Conservation (phyloP, 2,329 filamentous ascomycete species). For the Domatiomyces catenatus region DNA sequence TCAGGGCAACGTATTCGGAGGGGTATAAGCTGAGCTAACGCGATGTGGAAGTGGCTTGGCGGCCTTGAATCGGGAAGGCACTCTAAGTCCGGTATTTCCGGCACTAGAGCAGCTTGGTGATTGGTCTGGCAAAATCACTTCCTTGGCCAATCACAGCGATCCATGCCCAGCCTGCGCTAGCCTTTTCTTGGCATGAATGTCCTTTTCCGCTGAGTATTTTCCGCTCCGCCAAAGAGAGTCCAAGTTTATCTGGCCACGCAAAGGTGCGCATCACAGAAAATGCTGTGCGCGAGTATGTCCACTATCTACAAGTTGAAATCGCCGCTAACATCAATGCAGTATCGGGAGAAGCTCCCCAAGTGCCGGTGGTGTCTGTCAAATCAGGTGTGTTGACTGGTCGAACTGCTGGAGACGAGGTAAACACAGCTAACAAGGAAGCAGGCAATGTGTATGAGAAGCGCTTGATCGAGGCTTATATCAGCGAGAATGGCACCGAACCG, state of each 20-base stretch:
- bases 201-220: neutral
- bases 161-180: too few relatives aligned
- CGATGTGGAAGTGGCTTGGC: neutral
- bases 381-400: constrained; percentile 47
- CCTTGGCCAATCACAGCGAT: neutral
- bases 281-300: constrained; percentile 15
- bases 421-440: constrained; percentile 26
- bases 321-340: constrained; percentile 39
- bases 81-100: too few relatives aligned
- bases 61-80: neutral
- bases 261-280: neutral
- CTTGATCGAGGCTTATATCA: constrained; percentile 85
- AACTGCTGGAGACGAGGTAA: constrained; percentile 10
- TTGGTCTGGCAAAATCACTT: neutral
- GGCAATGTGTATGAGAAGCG: constrained; percentile 89
- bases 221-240: neutral
- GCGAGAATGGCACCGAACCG: constrained; percentile 84
- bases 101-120: neutral
- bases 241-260: neutral
- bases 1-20: neutral
- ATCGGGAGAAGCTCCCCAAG: constrained; percentile 89
- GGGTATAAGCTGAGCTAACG: neutral
- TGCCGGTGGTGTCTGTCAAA: constrained; percentile 87
- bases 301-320: neutral
- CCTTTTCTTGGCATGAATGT: neutral